A percentile compares a stretch with the other conserved stretches of the same genome.
Evolutionary conservation across 1,284 basidiomycete genomes (phyloP).

Genomic region (Paramarasmius palmivorus): DNA sequence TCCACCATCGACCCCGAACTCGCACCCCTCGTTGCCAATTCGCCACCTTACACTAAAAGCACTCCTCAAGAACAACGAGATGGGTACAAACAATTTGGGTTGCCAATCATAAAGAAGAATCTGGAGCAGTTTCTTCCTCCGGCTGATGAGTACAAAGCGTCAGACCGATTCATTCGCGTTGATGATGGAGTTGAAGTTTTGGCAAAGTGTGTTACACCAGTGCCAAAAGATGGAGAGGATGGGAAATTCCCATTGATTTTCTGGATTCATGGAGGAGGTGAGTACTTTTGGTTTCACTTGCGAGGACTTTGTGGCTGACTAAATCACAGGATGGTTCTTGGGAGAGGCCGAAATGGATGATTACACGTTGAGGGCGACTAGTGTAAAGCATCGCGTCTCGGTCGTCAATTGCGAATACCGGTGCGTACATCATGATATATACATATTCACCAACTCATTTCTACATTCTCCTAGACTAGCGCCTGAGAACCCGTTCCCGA

Average conservation of each 20-base stretch:
- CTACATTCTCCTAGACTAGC: slow-evolving; percentile 13
- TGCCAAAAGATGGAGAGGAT: neutral
- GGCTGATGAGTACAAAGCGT: slow-evolving; percentile 3
- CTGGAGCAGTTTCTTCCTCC: neutral
- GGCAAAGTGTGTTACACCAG: slow-evolving; percentile 1
- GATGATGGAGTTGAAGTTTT: slow-evolving; percentile 2
- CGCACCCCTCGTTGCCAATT: neutral
- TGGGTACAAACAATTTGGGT: neutral
- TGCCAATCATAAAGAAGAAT: neutral
- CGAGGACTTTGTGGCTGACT: neutral
- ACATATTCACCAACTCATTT: neutral
- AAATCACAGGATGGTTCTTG: slow-evolving; percentile 6
- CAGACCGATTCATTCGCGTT: neutral
- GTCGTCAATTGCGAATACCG: slow-evolving; percentile 16
- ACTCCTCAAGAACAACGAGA: neutral
- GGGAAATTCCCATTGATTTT: slow-evolving; percentile 14
- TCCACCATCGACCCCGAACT: neutral
- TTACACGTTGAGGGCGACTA: slow-evolving; percentile 6
- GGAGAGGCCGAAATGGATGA: slow-evolving; percentile 13
- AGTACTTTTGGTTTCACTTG: too few species aligned
- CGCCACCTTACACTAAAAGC: neutral
- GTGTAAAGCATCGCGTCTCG: slow-evolving; percentile 9
- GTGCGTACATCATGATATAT: neutral
- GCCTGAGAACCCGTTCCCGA: slow-evolving; percentile 19
- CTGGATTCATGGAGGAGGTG: slow-evolving; percentile 16